phyloP scores from a whole-genome alignment of 106 monocot genomes.

The Dendrobium officinale region DNA sequence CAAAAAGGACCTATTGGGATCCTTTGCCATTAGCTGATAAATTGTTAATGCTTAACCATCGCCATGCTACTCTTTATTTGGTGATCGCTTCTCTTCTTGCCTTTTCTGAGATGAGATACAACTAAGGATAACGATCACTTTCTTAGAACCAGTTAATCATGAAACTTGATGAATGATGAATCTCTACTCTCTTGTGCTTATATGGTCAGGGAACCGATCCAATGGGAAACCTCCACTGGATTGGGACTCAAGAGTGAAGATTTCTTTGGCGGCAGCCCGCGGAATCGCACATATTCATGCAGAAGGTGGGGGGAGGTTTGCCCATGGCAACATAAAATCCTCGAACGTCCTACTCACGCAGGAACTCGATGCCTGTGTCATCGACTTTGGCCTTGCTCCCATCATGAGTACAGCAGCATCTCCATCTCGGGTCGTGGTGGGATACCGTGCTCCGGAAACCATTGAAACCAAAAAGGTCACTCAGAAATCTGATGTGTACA shows the following conservation, averaged over 20 bases:
- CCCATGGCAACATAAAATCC: constrained; percentile 66
- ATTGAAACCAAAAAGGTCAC: constrained; percentile 24
- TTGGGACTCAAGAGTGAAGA: constrained; percentile 57
- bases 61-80: too few species aligned
- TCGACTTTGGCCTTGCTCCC: constrained; percentile 35
- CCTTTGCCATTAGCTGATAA: too few species aligned
- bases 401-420: constrained; percentile 27
- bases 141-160: too few species aligned
- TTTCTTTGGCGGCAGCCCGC: constrained; percentile 36
- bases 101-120: too few species aligned
- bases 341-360: constrained; percentile 38
- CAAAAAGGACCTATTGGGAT: too few species aligned
- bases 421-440: constrained; percentile 15
- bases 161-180: neutral
- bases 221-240: constrained; percentile 26
- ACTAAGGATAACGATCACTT: too few species aligned
- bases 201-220: constrained; percentile 30
- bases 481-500: constrained; percentile 52
- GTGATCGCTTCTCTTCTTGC: too few species aligned
- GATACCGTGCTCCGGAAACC: constrained; percentile 49
- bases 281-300: constrained; percentile 50
- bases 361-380: constrained; percentile 27
- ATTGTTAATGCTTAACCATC: too few species aligned
- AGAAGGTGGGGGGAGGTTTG: constrained; percentile 32
- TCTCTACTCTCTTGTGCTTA: neutral